phyloP scores from a whole-genome alignment of 331 rosid genomes.

The Telfairia occidentalis region DNA sequence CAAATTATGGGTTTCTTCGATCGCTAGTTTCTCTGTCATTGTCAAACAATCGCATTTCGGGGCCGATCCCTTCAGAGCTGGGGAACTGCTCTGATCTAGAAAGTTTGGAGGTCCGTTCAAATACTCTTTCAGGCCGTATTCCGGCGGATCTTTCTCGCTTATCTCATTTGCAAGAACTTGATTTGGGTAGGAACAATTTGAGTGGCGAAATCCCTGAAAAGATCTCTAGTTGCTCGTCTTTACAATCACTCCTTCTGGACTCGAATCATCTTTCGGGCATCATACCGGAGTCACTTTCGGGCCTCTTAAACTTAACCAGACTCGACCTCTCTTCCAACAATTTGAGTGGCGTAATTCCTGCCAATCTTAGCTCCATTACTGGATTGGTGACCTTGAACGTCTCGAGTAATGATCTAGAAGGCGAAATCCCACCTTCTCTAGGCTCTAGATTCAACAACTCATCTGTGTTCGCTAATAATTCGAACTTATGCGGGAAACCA shows the following conservation, averaged over 20 bases:
- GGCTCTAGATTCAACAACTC: constrained; percentile 59
- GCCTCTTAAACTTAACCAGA: constrained; percentile 39
- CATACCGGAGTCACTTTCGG: constrained; percentile 50
- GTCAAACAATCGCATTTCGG: constrained; percentile 54
- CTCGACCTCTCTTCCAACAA: constrained; percentile 75
- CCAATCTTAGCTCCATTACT: constrained; percentile 35
- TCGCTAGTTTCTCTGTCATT: constrained; percentile 57
- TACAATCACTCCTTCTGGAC: constrained; percentile 36
- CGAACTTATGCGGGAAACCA: constrained; percentile 59
- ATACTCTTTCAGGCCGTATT: constrained; percentile 42
- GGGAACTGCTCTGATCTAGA: constrained; percentile 67
- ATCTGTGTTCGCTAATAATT: constrained; percentile 44
- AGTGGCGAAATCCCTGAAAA: constrained; percentile 59
- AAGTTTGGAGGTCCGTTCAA: constrained; percentile 49
- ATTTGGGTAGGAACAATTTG: constrained; percentile 58
- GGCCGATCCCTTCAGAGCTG: constrained; percentile 55
- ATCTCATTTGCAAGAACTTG: constrained; percentile 41
- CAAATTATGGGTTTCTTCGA: constrained; percentile 70
- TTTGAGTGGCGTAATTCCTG: constrained; percentile 60
- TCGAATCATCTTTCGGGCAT: constrained; percentile 57
- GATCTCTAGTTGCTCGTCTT: constrained; percentile 51
- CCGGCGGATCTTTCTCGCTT: constrained; percentile 59
- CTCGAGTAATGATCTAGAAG: constrained; percentile 53
- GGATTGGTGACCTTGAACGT: constrained; percentile 55
- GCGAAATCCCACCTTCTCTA: constrained; percentile 53